Conservation (phyloP, 371 early-diverging fungal genomes). For the Actinomortierella ambigua region DNA sequence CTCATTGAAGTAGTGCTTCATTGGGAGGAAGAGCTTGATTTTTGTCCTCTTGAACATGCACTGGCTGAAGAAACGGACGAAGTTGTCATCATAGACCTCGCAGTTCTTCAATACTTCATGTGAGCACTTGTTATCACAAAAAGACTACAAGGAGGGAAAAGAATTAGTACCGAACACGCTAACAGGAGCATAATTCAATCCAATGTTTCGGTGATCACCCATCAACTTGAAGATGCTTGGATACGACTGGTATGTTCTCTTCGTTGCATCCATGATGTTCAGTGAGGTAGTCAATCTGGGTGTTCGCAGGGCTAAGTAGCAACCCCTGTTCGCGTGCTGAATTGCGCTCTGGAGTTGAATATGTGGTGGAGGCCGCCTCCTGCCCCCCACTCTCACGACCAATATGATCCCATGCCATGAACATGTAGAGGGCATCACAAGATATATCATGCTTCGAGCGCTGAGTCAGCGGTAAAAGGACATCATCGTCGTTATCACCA, state of each 20-base stretch:
- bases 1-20: not conserved
- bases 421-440: not conserved
- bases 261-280: not conserved
- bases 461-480: not conserved
- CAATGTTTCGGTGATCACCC: not conserved
- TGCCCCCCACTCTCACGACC: not conserved
- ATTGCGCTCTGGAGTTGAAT: not conserved
- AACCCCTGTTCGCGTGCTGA: not conserved
- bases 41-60: conserved; percentile 2
- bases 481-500: not conserved
- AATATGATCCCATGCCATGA: conserved; percentile 1
- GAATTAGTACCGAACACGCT: too few species aligned
- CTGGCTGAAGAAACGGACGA: not conserved
- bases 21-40: not conserved
- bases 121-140: not conserved
- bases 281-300: not conserved
- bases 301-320: not conserved
- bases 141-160: not conserved
- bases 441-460: not conserved
- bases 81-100: not conserved
- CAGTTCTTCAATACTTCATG: not conserved
- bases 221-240: not conserved
- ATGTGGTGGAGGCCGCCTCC: not conserved
- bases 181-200: too few species aligned
- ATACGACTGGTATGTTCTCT: conserved; percentile 2